Conservation (phyloP, 2,329 filamentous ascomycete genomes). For the Fusarium illudens region DNA sequence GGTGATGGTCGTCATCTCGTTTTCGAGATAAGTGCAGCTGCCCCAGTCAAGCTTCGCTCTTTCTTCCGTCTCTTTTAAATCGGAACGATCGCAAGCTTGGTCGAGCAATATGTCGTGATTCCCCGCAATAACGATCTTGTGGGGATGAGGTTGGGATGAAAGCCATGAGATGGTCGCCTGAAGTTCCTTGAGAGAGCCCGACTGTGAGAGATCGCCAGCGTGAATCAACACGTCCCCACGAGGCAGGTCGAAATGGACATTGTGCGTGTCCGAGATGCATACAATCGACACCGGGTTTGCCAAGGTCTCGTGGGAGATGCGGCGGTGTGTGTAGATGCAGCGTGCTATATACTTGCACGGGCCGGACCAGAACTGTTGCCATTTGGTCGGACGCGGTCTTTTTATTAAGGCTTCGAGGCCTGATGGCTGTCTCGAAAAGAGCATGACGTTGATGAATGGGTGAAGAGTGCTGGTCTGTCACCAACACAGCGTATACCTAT, state of each 20-base stretch:
- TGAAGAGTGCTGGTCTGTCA: not conserved
- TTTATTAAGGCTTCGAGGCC: constrained; percentile 4
- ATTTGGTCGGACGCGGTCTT: constrained; percentile 7
- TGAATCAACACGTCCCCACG: constrained; percentile 57
- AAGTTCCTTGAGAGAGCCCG: constrained; percentile 53
- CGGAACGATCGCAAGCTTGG: not conserved
- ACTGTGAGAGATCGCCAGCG: constrained; percentile 57
- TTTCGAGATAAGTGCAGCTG: constrained; percentile 39
- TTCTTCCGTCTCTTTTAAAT: not conserved
- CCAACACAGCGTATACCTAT: not conserved
- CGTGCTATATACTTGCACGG: constrained; percentile 6
- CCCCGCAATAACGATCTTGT: constrained; percentile 57
- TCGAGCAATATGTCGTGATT: constrained; percentile 55
- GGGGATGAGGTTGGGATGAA: constrained; percentile 47
- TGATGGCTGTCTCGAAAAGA: not conserved
- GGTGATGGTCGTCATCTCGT: constrained; percentile 23
- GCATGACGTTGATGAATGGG: not conserved
- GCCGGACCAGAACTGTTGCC: constrained; percentile 10
- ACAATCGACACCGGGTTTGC: constrained; percentile 42
- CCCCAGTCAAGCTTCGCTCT: constrained; percentile 36
- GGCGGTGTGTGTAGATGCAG: constrained; percentile 5
- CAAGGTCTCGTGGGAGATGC: not conserved
- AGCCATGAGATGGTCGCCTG: constrained; percentile 54
- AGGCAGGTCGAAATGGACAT: constrained; percentile 48
- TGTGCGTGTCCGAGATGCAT: constrained; percentile 58